Conservation (phyloP, 495 filamentous ascomycete species). For the Hyaloscypha bicolor region DNA sequence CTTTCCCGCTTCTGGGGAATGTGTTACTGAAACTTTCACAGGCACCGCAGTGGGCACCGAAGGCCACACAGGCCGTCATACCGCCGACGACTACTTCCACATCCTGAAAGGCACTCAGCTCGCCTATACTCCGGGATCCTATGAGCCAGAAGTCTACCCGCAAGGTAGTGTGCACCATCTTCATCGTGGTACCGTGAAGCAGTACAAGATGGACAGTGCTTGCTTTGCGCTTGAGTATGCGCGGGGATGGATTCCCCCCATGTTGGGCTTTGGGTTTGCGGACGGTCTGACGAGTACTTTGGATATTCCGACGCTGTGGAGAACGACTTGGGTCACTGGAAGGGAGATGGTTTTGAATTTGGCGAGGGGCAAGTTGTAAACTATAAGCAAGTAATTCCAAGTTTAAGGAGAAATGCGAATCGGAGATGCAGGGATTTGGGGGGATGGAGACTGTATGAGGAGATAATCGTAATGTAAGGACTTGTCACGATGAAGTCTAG, state of each 20-base stretch:
- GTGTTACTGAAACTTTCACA: conserved; percentile 23
- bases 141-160: conserved; percentile 74
- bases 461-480: too few species aligned
- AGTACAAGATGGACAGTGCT: conserved; percentile 78
- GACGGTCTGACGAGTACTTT: conserved; percentile 76
- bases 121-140: conserved; percentile 70
- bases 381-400: conserved; percentile 26
- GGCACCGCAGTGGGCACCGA: conserved; percentile 86
- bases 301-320: conserved; percentile 79
- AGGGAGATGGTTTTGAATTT: conserved; percentile 75
- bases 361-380: conserved; percentile 69
- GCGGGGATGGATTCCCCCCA: conserved; percentile 86
- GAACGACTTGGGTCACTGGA: conserved; percentile 68
- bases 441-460: too few species aligned
- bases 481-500: too few species aligned
- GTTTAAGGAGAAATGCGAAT: conserved; percentile 46
- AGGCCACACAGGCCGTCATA: conserved; percentile 83
- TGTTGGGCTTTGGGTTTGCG: conserved; percentile 85
- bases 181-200: conserved; percentile 73
- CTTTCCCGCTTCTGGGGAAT: too few species aligned
- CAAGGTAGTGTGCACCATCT: conserved; percentile 78
- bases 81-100: conserved; percentile 91
- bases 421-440: too few species aligned
- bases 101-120: conserved; percentile 76
- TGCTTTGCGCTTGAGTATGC: conserved; percentile 91